These are phyloP conservation scores for Glutinoglossum americanum DNA, from an alignment of 495 filamentous ascomycete genomes.

Conservation along the genomic window DNA sequence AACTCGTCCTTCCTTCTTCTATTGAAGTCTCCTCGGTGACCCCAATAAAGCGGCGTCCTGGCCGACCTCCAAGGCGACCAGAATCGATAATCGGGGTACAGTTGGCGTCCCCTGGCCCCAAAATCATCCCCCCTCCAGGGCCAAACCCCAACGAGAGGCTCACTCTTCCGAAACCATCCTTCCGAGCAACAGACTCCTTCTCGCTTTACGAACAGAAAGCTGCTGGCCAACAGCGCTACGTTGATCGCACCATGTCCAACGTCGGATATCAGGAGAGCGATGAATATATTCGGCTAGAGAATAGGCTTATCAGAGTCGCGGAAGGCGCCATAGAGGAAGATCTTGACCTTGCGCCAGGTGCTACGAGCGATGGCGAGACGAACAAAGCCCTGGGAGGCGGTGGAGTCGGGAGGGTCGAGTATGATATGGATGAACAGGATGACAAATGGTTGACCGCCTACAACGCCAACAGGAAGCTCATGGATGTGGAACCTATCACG, in stretches of 20 bases:
- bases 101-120: conserved; percentile 26
- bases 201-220: conserved; percentile 37
- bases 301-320: conserved; percentile 52
- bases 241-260: conserved; percentile 81
- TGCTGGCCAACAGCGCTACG: conserved; percentile 40
- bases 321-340: conserved; percentile 72
- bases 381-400: conserved; percentile 19
- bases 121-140: conserved; percentile 36
- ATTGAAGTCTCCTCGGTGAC: conserved; percentile 10
- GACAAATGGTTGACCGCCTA: conserved; percentile 81
- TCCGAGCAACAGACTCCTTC: conserved; percentile 35
- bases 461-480: conserved; percentile 50
- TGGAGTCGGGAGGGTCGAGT: conserved; percentile 65
- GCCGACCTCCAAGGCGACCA: conserved; percentile 37
- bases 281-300: conserved; percentile 55
- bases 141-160: conserved; percentile 44
- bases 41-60: conserved; percentile 31
- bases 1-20: background rate
- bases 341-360: conserved; percentile 37
- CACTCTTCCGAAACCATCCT: conserved; percentile 41
- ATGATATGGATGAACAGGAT: conserved; percentile 99
- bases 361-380: conserved; percentile 38
- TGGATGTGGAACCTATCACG: conserved; percentile 60
- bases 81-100: conserved; percentile 26
- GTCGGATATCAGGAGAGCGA: conserved; percentile 92